phyloP scores from a whole-genome alignment of 768 basidiomycete genomes.

The Postia placenta region DNA sequence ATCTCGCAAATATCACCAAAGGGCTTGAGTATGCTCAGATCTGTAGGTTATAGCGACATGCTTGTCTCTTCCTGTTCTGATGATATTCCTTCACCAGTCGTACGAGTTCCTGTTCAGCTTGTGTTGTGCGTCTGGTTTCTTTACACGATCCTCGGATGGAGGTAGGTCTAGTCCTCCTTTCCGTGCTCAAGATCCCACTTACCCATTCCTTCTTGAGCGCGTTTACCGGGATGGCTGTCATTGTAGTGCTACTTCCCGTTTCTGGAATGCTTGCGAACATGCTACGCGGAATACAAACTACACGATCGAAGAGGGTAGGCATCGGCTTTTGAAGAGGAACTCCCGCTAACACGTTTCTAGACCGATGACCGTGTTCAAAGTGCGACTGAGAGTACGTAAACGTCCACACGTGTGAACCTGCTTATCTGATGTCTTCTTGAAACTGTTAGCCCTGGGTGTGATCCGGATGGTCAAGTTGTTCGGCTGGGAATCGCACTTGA shows the following conservation, averaged over 20 bases:
- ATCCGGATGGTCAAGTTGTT: constrained; percentile 46
- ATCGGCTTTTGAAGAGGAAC: background rate
- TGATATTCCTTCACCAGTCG: constrained; percentile 4
- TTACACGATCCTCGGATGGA: constrained; percentile 44
- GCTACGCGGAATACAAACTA: constrained; percentile 27
- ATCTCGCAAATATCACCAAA: constrained; percentile 28
- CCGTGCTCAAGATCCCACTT: constrained; percentile 10
- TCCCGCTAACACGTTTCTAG: constrained; percentile 15
- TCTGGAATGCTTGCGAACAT: constrained; percentile 34
- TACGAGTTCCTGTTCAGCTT: constrained; percentile 37
- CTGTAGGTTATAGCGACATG: background rate
- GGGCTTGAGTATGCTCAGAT: constrained; percentile 15
- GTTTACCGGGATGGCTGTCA: constrained; percentile 36
- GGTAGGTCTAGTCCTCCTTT: constrained; percentile 20
- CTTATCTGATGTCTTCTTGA: constrained; percentile 7
- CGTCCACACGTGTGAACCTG: background rate
- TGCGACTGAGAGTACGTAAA: constrained; percentile 32
- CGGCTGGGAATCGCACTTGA: constrained; percentile 40
- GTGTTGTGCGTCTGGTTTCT: constrained; percentile 35
- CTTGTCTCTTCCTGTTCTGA: background rate
- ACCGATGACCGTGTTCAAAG: constrained; percentile 40
- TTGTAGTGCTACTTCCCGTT: constrained; percentile 34
- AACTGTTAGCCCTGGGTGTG: constrained; percentile 25
- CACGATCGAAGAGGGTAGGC: constrained; percentile 36
- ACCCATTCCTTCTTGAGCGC: constrained; percentile 16